These are phyloP conservation scores for Diaporthe amygdali DNA, from an alignment of 2,329 filamentous ascomycete genomes.

Conservation along the genomic window DNA sequence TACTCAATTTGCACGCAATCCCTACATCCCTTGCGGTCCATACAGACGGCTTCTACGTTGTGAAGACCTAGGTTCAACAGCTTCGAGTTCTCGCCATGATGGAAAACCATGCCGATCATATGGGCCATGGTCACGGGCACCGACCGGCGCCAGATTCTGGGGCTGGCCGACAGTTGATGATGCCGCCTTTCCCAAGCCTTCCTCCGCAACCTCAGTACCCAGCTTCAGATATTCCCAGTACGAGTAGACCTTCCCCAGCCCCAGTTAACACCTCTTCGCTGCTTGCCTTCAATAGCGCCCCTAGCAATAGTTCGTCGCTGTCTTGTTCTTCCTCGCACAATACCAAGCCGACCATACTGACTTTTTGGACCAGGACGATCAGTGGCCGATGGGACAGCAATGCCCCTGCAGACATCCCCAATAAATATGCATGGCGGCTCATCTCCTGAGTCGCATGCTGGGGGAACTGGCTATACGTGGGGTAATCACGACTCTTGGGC, in stretches of 20 bases:
- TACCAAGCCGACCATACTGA: slow-evolving; percentile 8
- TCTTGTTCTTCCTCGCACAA: slow-evolving; percentile 33
- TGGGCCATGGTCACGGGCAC: slow-evolving; percentile 21
- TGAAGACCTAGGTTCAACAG: background rate
- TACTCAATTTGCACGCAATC: background rate
- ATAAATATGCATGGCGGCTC: slow-evolving; percentile 23
- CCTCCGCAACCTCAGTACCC: slow-evolving; percentile 35
- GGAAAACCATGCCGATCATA: slow-evolving; percentile 25
- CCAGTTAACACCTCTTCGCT: slow-evolving; percentile 42
- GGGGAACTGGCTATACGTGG: slow-evolving; percentile 26
- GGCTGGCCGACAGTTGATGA: slow-evolving; percentile 22
- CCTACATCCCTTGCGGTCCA: background rate
- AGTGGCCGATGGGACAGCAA: slow-evolving; percentile 22
- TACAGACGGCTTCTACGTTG: background rate
- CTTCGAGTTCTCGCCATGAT: slow-evolving; percentile 14
- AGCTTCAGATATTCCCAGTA: slow-evolving; percentile 58
- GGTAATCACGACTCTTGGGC: slow-evolving; percentile 22
- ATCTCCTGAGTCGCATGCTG: slow-evolving; percentile 25
- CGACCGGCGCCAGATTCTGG: slow-evolving; percentile 19
- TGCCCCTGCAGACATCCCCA: slow-evolving; percentile 24
- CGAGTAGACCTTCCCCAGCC: slow-evolving; percentile 40
- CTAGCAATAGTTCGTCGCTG: slow-evolving; percentile 37
- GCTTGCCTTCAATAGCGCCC: slow-evolving; percentile 47
- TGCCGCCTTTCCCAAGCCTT: slow-evolving; percentile 51
- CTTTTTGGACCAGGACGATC: slow-evolving; percentile 20